A percentile compares a stretch with the other conserved stretches of the same genome.
Evolutionary conservation across 2,329 filamentous ascomycete species (phyloP).

Genomic region (Fusarium floridanum): DNA sequence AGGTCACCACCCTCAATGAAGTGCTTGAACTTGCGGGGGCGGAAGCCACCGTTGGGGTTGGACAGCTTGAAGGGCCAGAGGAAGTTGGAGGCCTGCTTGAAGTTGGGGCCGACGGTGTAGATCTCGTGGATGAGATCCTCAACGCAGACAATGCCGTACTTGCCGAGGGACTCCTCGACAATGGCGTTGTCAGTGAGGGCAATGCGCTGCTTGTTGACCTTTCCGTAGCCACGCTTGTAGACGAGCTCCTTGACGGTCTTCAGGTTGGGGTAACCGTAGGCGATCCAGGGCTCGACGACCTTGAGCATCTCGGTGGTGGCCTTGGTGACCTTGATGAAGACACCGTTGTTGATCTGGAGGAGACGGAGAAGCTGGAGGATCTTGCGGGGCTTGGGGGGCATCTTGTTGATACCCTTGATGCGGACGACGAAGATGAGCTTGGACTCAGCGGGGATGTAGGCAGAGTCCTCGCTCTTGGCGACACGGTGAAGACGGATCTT

Average conservation of each 20-base stretch:
- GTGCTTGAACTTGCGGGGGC: slow-evolving; percentile 97
- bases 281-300: slow-evolving; percentile 98
- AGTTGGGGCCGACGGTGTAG: slow-evolving; percentile 98
- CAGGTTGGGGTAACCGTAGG: slow-evolving; percentile 99
- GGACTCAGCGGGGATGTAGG: slow-evolving; percentile 93
- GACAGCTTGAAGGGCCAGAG: slow-evolving; percentile 99
- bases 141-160: slow-evolving; percentile 99
- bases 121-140: slow-evolving; percentile 99
- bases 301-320: slow-evolving; percentile 97
- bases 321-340: slow-evolving; percentile 98
- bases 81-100: slow-evolving; percentile 99
- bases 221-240: slow-evolving; percentile 99
- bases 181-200: slow-evolving; percentile 97
- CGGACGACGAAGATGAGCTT: slow-evolving; percentile 98
- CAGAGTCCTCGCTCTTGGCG: slow-evolving; percentile 91
- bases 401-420: slow-evolving; percentile 99
- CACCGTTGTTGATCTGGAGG: slow-evolving; percentile 99
- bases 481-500: slow-evolving; percentile 93
- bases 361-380: slow-evolving; percentile 99
- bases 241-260: slow-evolving; percentile 99
- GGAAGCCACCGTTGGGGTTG: slow-evolving; percentile 98
- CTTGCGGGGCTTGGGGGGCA: slow-evolving; percentile 99
- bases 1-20: slow-evolving; percentile 98
- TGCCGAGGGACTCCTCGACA: slow-evolving; percentile 95
- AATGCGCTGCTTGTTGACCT: slow-evolving; percentile 98